phyloP scores from a whole-genome alignment of 768 basidiomycete species.

The Collybia nuda region DNA sequence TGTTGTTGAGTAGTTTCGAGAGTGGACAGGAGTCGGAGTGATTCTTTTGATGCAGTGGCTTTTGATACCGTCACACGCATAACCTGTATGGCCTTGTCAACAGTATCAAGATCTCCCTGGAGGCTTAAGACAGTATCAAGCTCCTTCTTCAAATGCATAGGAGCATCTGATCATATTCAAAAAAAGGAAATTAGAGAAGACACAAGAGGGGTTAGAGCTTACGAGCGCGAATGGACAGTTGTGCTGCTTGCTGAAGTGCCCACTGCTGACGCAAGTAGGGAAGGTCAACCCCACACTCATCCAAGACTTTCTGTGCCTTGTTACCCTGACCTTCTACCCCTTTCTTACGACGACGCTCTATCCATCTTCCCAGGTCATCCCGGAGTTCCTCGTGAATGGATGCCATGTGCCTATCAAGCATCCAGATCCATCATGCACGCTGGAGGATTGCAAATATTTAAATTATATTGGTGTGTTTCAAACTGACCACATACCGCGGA shows the following conservation, averaged over 20 bases:
- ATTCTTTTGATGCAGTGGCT: background rate
- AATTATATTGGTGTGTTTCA: background rate
- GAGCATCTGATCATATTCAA: slow-evolving; percentile 20
- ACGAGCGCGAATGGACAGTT: slow-evolving; percentile 25
- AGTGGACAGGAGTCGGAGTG: slow-evolving; percentile 12
- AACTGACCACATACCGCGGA: slow-evolving; percentile 26
- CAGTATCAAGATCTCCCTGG: slow-evolving; percentile 18
- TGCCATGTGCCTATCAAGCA: slow-evolving; percentile 28
- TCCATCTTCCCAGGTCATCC: slow-evolving; percentile 30
- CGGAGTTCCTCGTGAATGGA: slow-evolving; percentile 21
- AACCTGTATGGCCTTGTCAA: slow-evolving; percentile 21
- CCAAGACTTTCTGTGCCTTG: slow-evolving; percentile 12
- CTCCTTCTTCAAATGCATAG: slow-evolving; percentile 26
- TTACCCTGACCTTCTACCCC: slow-evolving; percentile 14
- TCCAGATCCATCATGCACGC: slow-evolving; percentile 23
- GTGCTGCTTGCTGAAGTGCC: slow-evolving; percentile 26
- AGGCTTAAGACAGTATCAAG: slow-evolving; percentile 27
- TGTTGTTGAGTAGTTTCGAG: slow-evolving; percentile 18
- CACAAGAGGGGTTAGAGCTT: slow-evolving; percentile 10
- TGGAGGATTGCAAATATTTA: slow-evolving; percentile 12
- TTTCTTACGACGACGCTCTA: slow-evolving; percentile 15
- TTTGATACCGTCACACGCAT: background rate
- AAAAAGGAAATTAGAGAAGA: background rate
- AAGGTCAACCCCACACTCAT: slow-evolving; percentile 11
- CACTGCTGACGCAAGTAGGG: slow-evolving; percentile 26